phyloP scores from a whole-genome alignment of 2,329 filamentous ascomycete species.

The Aspergillus uvarum region DNA sequence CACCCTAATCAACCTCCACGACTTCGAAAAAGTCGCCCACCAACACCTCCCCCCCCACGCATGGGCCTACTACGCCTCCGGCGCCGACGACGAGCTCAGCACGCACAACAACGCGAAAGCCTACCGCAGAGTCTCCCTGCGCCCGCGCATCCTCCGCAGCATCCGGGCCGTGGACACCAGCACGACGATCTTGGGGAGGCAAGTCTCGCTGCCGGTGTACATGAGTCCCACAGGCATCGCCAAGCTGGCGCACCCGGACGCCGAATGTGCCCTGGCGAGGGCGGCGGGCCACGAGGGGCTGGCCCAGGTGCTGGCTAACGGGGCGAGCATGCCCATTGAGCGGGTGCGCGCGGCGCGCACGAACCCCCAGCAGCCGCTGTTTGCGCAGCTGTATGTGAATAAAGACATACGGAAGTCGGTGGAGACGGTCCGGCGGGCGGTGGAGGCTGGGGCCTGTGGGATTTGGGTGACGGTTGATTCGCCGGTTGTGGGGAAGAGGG shows the following conservation, averaged over 20 bases:
- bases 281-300: conserved; percentile 40
- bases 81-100: conserved; percentile 52
- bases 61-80: conserved; percentile 50
- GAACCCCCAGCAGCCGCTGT: conserved; percentile 26
- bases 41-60: conserved; percentile 29
- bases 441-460: conserved; percentile 27
- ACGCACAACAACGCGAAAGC: conserved; percentile 43
- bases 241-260: conserved; percentile 45
- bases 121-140: conserved; percentile 48
- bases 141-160: conserved; percentile 48
- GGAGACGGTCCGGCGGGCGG: conserved; percentile 27
- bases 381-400: conserved; percentile 44
- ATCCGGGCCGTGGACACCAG: conserved; percentile 39
- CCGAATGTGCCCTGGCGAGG: conserved; percentile 44
- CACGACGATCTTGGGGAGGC: conserved; percentile 33
- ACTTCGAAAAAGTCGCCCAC: conserved; percentile 40
- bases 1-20: conserved; percentile 37
- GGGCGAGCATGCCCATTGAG: conserved; percentile 44
- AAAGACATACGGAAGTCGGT: conserved; percentile 28
- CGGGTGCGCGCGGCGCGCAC: conserved; percentile 33
- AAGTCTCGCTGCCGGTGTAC: conserved; percentile 41
- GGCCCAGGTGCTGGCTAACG: conserved; percentile 39
- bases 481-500: conserved; percentile 34
- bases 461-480: conserved; percentile 39
- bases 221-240: conserved; percentile 46